Evolutionary conservation across 345 rosid genomes (phyloP).

Genomic region (Toxicodendron radicans): DNA sequence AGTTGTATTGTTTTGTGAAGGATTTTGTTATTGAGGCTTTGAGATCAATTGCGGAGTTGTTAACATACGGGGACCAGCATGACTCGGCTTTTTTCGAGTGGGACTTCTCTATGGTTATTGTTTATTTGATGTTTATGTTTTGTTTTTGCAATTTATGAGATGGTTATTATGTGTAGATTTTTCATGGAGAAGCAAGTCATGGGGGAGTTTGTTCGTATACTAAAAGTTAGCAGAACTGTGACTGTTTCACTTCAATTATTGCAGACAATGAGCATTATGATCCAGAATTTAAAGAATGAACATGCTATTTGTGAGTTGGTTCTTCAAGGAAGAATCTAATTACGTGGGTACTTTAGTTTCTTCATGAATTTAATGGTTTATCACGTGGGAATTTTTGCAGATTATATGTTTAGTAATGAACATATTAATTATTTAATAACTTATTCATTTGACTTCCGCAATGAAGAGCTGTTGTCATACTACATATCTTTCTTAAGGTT

Average conservation of each 20-base stretch:
- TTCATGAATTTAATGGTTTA: constrained; percentile 12
- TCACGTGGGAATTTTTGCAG: constrained; percentile 50
- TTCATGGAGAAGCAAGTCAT: constrained; percentile 98
- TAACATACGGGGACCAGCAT: constrained; percentile 97
- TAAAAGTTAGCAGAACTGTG: constrained; percentile 59
- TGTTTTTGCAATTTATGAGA: constrained; percentile 18
- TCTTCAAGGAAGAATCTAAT: constrained; percentile 6
- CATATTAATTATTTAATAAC: constrained; percentile 90
- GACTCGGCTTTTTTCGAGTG: constrained; percentile 82
- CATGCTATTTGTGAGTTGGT: constrained; percentile 83
- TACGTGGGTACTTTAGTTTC: neutral
- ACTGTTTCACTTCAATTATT: constrained; percentile 86
- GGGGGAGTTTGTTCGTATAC: constrained; percentile 90
- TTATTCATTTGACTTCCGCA: constrained; percentile 80
- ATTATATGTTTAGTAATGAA: constrained; percentile 94
- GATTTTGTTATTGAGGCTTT: constrained; percentile 93
- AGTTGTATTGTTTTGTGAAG: constrained; percentile 35
- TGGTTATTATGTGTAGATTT: constrained; percentile 44
- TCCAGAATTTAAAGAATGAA: constrained; percentile 83
- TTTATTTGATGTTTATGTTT: neutral
- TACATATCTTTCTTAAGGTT: constrained; percentile 97
- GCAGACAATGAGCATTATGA: constrained; percentile 97
- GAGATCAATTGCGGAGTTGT: constrained; percentile 93
- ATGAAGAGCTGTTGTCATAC: constrained; percentile 91
- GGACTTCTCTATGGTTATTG: constrained; percentile 35